phyloP scores from a whole-genome alignment of 2,329 filamentous ascomycete species.

The Colletotrichum godetiae region DNA sequence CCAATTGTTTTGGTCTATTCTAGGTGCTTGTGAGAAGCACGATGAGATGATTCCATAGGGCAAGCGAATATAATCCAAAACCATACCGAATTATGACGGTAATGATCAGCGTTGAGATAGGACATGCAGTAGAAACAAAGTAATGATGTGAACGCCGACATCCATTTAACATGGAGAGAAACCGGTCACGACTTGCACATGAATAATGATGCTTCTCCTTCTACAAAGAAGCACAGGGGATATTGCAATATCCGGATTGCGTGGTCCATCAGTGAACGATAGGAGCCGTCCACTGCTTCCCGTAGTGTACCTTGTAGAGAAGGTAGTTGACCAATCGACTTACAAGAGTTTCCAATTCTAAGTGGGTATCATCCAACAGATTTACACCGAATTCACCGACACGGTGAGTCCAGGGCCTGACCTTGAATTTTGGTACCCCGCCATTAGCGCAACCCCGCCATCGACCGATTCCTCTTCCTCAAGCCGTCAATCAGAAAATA shows the following conservation, averaged over 20 bases:
- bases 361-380: not conserved
- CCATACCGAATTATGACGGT: not conserved
- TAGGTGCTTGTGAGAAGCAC: not conserved
- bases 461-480: constrained; percentile 2
- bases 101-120: not conserved
- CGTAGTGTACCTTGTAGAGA: not conserved
- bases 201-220: not conserved
- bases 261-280: not conserved
- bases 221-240: not conserved
- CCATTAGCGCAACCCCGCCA: constrained; percentile 16
- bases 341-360: not conserved
- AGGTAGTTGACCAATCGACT: not conserved
- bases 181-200: too few relatives aligned
- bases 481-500: not conserved
- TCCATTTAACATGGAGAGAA: not conserved
- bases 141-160: not conserved
- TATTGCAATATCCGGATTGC: not conserved
- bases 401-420: not conserved
- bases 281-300: not conserved
- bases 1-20: constrained; percentile 70
- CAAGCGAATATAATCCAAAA: not conserved
- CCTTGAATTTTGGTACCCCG: constrained; percentile 6
- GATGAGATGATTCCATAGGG: not conserved
- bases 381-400: not conserved
- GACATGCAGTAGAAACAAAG: not conserved